phyloP scores from a whole-genome alignment of 306 rosid genomes.

The Malus fusca region DNA sequence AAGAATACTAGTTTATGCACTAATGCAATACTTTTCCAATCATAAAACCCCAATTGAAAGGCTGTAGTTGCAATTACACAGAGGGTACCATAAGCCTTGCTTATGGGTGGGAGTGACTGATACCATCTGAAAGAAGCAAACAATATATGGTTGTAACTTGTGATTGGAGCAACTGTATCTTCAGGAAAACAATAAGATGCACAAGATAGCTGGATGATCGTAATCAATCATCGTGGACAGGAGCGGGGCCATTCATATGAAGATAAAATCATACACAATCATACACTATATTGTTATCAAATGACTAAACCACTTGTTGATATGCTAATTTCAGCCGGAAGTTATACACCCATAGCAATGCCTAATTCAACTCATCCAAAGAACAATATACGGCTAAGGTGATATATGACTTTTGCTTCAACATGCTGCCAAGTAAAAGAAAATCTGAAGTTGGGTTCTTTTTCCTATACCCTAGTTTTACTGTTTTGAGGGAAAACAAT shows the following conservation, averaged over 20 bases:
- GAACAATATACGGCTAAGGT: background rate
- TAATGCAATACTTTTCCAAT: conserved; percentile 27
- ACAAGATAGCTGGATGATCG: background rate
- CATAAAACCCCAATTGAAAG: conserved; percentile 44
- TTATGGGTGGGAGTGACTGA: conserved; percentile 83
- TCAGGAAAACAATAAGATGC: background rate
- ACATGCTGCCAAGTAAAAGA: background rate
- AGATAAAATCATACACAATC: background rate
- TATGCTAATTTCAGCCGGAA: background rate
- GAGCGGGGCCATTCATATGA: background rate
- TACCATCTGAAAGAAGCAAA: conserved; percentile 55
- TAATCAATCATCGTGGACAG: background rate
- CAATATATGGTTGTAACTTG: background rate
- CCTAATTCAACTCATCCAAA: background rate
- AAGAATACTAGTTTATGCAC: conserved; percentile 28
- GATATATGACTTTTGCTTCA: background rate
- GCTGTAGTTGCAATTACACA: conserved; percentile 62
- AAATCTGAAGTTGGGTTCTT: background rate
- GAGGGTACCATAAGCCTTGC: conserved; percentile 78
- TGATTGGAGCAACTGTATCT: background rate
- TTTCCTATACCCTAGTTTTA: background rate
- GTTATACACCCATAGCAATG: background rate
- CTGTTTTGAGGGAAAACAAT: background rate
- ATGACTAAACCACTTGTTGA: background rate
- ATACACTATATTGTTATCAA: background rate